A percentile compares a stretch with the other conserved stretches of the same genome.
These are phyloP conservation scores for Vigna unguiculata DNA, from an alignment of 306 rosid species.

Conservation along the genomic window DNA sequence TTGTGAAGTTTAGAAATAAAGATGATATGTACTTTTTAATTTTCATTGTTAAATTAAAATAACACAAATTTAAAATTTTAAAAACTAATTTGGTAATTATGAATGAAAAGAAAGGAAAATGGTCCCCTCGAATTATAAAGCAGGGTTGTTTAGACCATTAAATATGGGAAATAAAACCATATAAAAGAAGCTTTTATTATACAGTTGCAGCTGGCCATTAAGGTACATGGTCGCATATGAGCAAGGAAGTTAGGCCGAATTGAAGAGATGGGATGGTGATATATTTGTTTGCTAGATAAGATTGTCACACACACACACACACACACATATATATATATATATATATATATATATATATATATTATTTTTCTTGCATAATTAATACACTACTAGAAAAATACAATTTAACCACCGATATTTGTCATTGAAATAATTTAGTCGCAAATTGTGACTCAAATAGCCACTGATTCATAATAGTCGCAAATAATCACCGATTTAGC, in stretches of 20 bases:
- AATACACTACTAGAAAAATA: too few relatives aligned
- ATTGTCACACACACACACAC: not conserved
- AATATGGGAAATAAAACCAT: conserved; percentile 15
- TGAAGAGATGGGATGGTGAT: not conserved
- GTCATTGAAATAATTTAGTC: too few relatives aligned
- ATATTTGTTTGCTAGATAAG: not conserved
- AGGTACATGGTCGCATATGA: conserved; percentile 4
- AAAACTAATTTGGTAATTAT: not conserved
- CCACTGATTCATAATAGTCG: too few relatives aligned
- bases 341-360: too few relatives aligned
- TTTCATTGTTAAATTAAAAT: not conserved
- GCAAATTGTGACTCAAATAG: too few relatives aligned
- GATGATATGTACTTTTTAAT: not conserved
- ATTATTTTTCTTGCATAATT: too few relatives aligned
- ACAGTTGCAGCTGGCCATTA: conserved; percentile 6
- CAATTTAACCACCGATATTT: too few relatives aligned
- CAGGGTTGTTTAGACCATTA: conserved; percentile 12
- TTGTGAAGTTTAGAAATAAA: not conserved
- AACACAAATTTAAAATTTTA: not conserved
- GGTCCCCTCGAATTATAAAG: conserved; percentile 9
- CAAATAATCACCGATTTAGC: too few relatives aligned
- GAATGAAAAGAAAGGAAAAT: not conserved
- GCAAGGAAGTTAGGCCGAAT: conserved; percentile 4
- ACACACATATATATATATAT: too few relatives aligned
- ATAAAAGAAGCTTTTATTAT: conserved; percentile 3